phyloP scores from a whole-genome alignment of 192 early-diverging fungal genomes.

The Gonapodya prolifera region DNA sequence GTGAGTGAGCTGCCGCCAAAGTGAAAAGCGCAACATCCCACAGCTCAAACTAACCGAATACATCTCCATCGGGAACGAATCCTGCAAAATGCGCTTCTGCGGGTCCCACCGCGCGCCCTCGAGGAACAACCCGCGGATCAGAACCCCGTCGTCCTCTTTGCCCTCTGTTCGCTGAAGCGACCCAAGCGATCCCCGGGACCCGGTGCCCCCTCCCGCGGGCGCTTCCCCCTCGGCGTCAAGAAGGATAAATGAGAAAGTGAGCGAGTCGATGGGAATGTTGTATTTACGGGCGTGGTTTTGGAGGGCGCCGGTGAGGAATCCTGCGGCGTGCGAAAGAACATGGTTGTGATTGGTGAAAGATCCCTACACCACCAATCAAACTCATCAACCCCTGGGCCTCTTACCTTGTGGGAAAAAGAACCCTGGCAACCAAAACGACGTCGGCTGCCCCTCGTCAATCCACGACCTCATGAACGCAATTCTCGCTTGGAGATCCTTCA shows the following conservation, averaged over 20 bases:
- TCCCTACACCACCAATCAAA: no score
- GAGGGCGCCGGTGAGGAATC: conserved; percentile 45
- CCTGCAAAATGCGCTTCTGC: conserved; percentile 33
- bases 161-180: conserved; percentile 4
- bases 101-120: conserved; percentile 49
- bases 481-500: conserved; percentile 38
- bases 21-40: not conserved
- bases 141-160: conserved; percentile 33
- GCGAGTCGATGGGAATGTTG: conserved; percentile 46
- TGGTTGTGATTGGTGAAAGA: no score
- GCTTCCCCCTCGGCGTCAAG: conserved; percentile 23
- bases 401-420: conserved; percentile 54
- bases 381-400: no score
- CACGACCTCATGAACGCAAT: conserved; percentile 25
- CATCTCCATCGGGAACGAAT: conserved; percentile 55
- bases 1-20: not conserved
- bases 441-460: conserved; percentile 36
- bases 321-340: conserved; percentile 7
- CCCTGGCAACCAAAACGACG: conserved; percentile 45
- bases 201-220: not conserved
- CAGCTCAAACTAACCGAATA: conserved; percentile 31
- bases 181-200: not conserved
- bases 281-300: conserved; percentile 46
- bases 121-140: conserved; percentile 38
- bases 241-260: conserved; percentile 34